Evolutionary conservation across 768 basidiomycete genomes (phyloP).

Genomic region (Sarcomyxa edulis): DNA sequence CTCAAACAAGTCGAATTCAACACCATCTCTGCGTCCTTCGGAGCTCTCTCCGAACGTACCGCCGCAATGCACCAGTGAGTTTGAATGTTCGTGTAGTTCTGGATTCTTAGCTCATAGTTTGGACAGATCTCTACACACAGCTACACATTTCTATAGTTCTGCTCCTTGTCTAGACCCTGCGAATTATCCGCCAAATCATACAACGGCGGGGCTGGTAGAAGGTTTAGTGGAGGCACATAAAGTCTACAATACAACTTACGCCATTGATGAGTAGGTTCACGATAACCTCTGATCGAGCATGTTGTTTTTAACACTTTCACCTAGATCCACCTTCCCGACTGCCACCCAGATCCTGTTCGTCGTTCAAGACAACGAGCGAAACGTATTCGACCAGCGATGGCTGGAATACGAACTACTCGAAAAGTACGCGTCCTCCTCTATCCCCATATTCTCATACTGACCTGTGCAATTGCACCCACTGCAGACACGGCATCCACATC

Average conservation of each 20-base stretch:
- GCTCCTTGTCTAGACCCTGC: slow-evolving; percentile 46
- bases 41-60: slow-evolving; percentile 62
- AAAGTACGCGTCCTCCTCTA: slow-evolving; percentile 39
- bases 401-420: slow-evolving; percentile 85
- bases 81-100: background rate
- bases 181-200: slow-evolving; percentile 72
- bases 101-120: slow-evolving; percentile 3
- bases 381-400: slow-evolving; percentile 90
- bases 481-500: slow-evolving; percentile 69
- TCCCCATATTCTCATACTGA: background rate
- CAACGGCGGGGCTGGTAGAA: slow-evolving; percentile 59
- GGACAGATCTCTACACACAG: slow-evolving; percentile 56
- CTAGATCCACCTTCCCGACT: too few species aligned
- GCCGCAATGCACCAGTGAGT: slow-evolving; percentile 73
- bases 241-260: slow-evolving; percentile 67
- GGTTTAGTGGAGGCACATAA: slow-evolving; percentile 80
- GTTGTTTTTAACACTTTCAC: too few species aligned
- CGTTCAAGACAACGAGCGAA: slow-evolving; percentile 84
- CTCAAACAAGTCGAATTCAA: slow-evolving; percentile 99
- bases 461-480: slow-evolving; percentile 21
- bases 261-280: too few species aligned
- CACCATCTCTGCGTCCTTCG: slow-evolving; percentile 92
- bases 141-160: slow-evolving; percentile 62
- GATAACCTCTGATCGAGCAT: too few species aligned
- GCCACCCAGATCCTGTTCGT: slow-evolving; percentile 77